Percentiles rank a stretch among this genome's conserved stretches.
Evolutionary conservation across 441 rosid species (phyloP).

Genomic region (Omphalea diandra): DNA sequence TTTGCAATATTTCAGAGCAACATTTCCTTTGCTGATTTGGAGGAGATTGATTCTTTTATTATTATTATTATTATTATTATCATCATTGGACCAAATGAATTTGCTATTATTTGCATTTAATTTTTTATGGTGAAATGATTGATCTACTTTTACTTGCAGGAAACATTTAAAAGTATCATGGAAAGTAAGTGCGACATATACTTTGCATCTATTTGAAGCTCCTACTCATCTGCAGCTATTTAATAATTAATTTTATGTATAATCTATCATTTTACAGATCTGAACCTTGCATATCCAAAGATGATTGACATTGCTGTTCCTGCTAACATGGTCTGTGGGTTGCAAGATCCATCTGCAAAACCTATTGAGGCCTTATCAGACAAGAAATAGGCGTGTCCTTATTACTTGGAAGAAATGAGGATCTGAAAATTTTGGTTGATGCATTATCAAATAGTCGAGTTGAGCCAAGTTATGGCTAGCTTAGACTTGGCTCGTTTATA

Average conservation of each 20-base stretch:
- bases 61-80: too few relatives aligned
- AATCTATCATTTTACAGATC: slow-evolving; percentile 41
- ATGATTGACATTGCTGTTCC: slow-evolving; percentile 89
- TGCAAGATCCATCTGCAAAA: slow-evolving; percentile 61
- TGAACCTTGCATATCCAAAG: slow-evolving; percentile 81
- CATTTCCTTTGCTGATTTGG: background rate
- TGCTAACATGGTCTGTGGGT: slow-evolving; percentile 82
- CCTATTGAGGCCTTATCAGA: slow-evolving; percentile 15
- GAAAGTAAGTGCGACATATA: slow-evolving; percentile 48
- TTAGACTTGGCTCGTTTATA: too few relatives aligned
- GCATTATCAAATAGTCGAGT: too few relatives aligned
- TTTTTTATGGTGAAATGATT: slow-evolving; percentile 1
- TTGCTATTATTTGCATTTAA: too few relatives aligned
- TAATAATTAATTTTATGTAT: background rate
- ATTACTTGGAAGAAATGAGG: background rate
- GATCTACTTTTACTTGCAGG: slow-evolving; percentile 41
- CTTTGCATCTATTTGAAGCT: background rate
- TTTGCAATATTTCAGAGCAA: background rate
- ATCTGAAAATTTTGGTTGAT: too few relatives aligned
- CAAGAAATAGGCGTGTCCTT: slow-evolving; percentile 4
- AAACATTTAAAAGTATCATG: slow-evolving; percentile 73
- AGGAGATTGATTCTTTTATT: background rate
- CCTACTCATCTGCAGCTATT: background rate
- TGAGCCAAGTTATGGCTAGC: background rate
- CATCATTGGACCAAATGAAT: background rate